Conservation (phyloP, 2,329 filamentous ascomycete genomes). For the Xylariaceae sp. region DNA sequence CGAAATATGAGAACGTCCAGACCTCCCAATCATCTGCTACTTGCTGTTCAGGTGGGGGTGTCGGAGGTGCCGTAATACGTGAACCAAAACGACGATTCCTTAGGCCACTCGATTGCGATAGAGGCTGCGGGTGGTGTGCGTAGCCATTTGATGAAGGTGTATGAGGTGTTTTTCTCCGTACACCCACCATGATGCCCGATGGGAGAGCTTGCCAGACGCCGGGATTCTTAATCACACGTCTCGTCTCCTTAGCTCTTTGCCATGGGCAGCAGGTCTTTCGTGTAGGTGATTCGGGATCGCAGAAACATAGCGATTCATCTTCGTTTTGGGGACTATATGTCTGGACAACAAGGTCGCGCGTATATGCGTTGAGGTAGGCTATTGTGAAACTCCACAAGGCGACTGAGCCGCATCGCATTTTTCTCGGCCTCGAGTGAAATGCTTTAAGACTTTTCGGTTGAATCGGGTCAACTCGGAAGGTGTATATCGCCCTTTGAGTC, state of each 20-base stretch:
- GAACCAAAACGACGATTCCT: conserved; percentile 27
- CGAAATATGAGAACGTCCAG: conserved; percentile 48
- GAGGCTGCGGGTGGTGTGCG: conserved; percentile 15
- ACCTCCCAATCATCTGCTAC: conserved; percentile 46
- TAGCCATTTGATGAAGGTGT: conserved; percentile 20
- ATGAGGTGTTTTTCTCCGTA: conserved; percentile 45
- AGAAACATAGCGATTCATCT: conserved; percentile 54
- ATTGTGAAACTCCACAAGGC: conserved; percentile 62
- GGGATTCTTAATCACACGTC: conserved; percentile 55
- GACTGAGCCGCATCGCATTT: conserved; percentile 50
- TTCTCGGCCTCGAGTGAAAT: conserved; percentile 50
- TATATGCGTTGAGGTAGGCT: conserved; percentile 57
- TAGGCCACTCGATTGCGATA: conserved; percentile 23
- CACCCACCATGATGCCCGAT: conserved; percentile 59
- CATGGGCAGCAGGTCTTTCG: conserved; percentile 47
- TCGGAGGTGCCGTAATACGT: conserved; percentile 12
- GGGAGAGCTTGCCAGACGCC: conserved; percentile 62
- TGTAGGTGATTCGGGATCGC: conserved; percentile 38
- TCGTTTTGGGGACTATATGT: conserved; percentile 55
- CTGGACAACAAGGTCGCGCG: conserved; percentile 61
- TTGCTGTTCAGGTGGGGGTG: no score
- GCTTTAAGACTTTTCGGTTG: conserved; percentile 57
- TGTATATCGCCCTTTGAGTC: conserved; percentile 54
- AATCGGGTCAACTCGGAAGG: conserved; percentile 57
- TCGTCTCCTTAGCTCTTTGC: conserved; percentile 48